Conservation (phyloP, 1,139 yeast genomes). For the Zygoascus sp. region DNA sequence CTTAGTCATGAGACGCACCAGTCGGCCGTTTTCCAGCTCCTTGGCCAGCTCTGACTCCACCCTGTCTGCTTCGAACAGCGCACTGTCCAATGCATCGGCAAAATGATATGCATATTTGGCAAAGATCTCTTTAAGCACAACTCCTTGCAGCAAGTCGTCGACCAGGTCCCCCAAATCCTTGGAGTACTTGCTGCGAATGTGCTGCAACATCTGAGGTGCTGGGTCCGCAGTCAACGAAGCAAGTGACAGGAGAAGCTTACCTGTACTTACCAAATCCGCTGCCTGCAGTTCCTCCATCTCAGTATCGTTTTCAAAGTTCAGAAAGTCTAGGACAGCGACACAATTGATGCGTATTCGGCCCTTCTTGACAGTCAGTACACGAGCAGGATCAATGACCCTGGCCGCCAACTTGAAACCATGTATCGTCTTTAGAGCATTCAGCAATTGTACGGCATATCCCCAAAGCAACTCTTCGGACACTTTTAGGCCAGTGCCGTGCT, state of each 20-base stretch:
- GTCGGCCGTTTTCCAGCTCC: slow-evolving; percentile 84
- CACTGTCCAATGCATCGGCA: slow-evolving; percentile 39
- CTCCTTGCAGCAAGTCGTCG: slow-evolving; percentile 15
- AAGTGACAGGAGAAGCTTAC: slow-evolving; percentile 54
- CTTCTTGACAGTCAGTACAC: slow-evolving; percentile 66
- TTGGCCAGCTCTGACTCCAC: slow-evolving; percentile 61
- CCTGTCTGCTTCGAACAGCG: slow-evolving; percentile 57
- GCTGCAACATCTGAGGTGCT: slow-evolving; percentile 19
- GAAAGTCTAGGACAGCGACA: slow-evolving; percentile 67
- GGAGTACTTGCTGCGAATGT: slow-evolving; percentile 19
- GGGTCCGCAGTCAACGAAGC: slow-evolving; percentile 25
- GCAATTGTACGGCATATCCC: slow-evolving; percentile 69
- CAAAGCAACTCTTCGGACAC: slow-evolving; percentile 66
- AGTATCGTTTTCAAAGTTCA: slow-evolving; percentile 40
- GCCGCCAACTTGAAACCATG: slow-evolving; percentile 63
- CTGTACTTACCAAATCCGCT: slow-evolving; percentile 54
- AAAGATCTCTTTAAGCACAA: slow-evolving; percentile 13
- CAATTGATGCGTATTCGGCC: slow-evolving; percentile 68
- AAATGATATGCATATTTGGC: slow-evolving; percentile 26
- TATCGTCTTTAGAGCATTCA: slow-evolving; percentile 58
- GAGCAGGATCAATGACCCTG: slow-evolving; percentile 58
- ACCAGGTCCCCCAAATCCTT: slow-evolving; percentile 22
- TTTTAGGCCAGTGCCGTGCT: slow-evolving; percentile 17
- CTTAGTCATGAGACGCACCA: slow-evolving; percentile 77
- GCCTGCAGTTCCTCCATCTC: slow-evolving; percentile 40